Base-by-base conservation (phyloP, 495 filamentous ascomycete species). In the Neurospora discreta region DNA sequence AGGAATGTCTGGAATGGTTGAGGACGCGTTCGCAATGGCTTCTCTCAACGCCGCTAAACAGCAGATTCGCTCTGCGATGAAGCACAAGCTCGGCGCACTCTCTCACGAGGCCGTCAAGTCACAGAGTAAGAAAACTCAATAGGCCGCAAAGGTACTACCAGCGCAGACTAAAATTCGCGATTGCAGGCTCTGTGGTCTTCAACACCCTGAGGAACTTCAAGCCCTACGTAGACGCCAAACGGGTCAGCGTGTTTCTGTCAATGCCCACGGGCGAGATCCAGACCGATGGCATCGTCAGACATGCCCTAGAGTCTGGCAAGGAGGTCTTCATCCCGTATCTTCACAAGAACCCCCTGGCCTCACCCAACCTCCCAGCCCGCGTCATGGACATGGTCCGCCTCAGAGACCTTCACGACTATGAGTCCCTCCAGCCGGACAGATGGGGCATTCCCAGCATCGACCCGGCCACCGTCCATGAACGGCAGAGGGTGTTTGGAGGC, bases 341-440 rank as follows among this genome's bases (percentile, higher is more conserved):
- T 69, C 88, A 95, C 80, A 88, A 84, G 68, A 81, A 87, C 18
- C 83, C 87, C 20, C 68, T 81, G 41, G 74, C 80, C 36, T 77
- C 79, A 7, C 73, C 81, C 38, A 79, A 81, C 23, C 81, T 82
- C 9, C 89, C 88, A 20, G 81, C 84, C 3, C 89, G 88, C 30
- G 84, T 92, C 23, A 98, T 99, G 94, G 93, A 98, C 75, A 98
- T 99, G 95, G 86, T 98, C 2, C 88, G 89, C 69, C 83, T 99
- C 72, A 81, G 84, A 68, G 90, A 89, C 36, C 78, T 90, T 58
- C 81, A 83, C 18, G 95, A 98, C 77, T 98, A 92, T 80, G 88
- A 91, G 73, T 85, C 87, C 10, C 82, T 98, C 39, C 80, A 89
- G 71, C 86, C 84, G 33, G 96, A 99, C 78, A 87, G 83, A 73